Evolutionary conservation across 1,284 basidiomycete species (phyloP), one percentile per base, ranked within the genome.

Genomic region (Apiotrichum montevideense): DNA sequence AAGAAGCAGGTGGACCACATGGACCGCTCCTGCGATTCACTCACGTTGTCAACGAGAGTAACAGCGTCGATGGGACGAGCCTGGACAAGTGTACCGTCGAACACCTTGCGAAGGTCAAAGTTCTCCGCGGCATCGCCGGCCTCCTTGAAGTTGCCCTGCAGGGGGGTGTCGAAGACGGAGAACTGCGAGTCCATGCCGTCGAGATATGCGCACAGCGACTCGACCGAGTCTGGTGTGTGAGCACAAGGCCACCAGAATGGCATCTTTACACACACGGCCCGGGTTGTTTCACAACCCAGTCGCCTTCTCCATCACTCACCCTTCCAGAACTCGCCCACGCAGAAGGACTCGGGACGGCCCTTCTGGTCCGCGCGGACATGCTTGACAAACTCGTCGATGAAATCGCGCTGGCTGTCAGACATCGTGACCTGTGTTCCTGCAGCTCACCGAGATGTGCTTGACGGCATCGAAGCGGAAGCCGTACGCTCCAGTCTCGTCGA

Each of bases 401-500:
- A 83, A 0, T 65, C 67, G 52, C 62, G 69, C 67, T 72, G 10
- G 37, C 37, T 13, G 40, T 42, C 21, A 51, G 49, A 7, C 14
- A 33, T 21, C 21, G 21, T 21, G 21, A 21, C 21, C 21, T 21
- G 21, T 21, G 21, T 21, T 21, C 4, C 6, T 9, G 14, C n/a
- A 29, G 56, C 67, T 56, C 55, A 74, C 72, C 3, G 72, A 74
- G 51, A 75, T 75, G 64, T 75, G 74, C 71, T 93, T 94, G 67
- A 92, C 88, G 10, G 91, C 92, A 66, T 94, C 92, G 40, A 94
- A 81, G 46, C 91, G 81, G 75, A 93, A 92, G 3, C 92, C 92
- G 34, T 80, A 79, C 9, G 85, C 88, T 4, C 86, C 86, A 1
- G 88, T 91, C 43, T 85, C 87, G 84, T 92, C 67, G 59, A 81